Base-by-base conservation (phyloP, 306 rosid species). In the Rosa lucieae region DNA sequence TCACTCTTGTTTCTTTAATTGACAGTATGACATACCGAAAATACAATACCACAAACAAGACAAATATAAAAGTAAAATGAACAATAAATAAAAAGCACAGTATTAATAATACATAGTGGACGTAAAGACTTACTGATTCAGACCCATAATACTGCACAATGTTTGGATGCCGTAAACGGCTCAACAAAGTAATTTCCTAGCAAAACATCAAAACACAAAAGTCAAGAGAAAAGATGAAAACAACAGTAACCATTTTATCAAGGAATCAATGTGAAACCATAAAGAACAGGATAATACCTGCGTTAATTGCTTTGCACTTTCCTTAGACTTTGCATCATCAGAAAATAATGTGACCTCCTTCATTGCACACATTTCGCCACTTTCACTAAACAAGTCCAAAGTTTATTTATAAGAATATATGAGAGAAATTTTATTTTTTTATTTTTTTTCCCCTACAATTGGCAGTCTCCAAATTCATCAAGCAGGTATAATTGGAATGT, bases 361-460 rank as follows among this genome's bases (percentile, higher is more conserved):
- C 97, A 96, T 89, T 86, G 99, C 99, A 83, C 99, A 96, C 97
- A 96, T 91, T 84, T 96, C 99, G 59, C 99, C 99, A 67, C 89
- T 93, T 82, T 93, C 98, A 76, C 99, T 96, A 75, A 32, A 81
- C 7, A 76, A 39, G 67, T 51, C 61, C 42, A 77, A 47, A 75
- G 70, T 70, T 42, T 15, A 59, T 58, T 20, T 17, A 18, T 43
- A 47, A 75, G 42, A 46, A 82, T 51, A 69, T 59, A 43, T 32
- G 51, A 75, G 78, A 62, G 46, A 42, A 14, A 5, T 2, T 2
- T 5, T 65, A 6, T 65, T 32, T 63, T 0, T 10, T 29, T 12
- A 3, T 14, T 18, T 62, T 62, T 63, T 12, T 32, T 70, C 10
- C 37, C 37, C 32, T 69, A 69, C 73, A 43, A 43, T 43, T 43